Evolutionary conservation across 2,329 filamentous ascomycete species (phyloP).

Genomic region (Dothideomycetidae sp.): DNA sequence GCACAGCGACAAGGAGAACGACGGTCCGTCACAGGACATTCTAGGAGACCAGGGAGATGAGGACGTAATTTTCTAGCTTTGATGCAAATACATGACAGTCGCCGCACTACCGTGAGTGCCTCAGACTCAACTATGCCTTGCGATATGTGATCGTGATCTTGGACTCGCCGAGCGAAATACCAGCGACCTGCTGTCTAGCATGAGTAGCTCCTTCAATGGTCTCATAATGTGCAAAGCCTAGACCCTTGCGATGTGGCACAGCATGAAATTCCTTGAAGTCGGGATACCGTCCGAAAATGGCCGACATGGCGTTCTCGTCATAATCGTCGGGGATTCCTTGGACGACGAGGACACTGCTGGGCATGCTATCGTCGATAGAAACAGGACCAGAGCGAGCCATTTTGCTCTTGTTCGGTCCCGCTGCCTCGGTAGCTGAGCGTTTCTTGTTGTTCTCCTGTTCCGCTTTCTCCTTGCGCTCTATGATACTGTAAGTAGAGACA

Average conservation of each 20-base stretch:
- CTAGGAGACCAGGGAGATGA: slow-evolving; percentile 24
- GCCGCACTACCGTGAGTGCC: neutral
- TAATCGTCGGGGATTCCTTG: slow-evolving; percentile 83
- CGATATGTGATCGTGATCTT: slow-evolving; percentile 88
- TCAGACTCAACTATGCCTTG: neutral
- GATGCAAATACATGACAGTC: slow-evolving; percentile 1
- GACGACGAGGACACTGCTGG: slow-evolving; percentile 92
- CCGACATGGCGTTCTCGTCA: slow-evolving; percentile 62
- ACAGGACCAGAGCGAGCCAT: slow-evolving; percentile 53
- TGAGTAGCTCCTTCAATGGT: slow-evolving; percentile 76
- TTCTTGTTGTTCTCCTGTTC: slow-evolving; percentile 68
- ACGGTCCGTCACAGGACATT: slow-evolving; percentile 19
- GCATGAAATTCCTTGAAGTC: slow-evolving; percentile 86
- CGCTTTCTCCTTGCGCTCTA: slow-evolving; percentile 63
- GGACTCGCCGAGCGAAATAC: slow-evolving; percentile 66
- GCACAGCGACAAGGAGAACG: slow-evolving; percentile 9
- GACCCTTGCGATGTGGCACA: slow-evolving; percentile 72
- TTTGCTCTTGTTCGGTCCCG: slow-evolving; percentile 24
- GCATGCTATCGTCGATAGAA: slow-evolving; percentile 94
- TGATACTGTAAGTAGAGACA: neutral
- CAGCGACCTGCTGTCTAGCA: slow-evolving; percentile 84
- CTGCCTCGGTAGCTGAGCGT: slow-evolving; percentile 38
- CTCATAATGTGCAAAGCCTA: slow-evolving; percentile 96
- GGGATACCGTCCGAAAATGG: slow-evolving; percentile 77
- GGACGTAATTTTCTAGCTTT: slow-evolving; percentile 20